Evolutionary conservation across 768 basidiomycete genomes (phyloP), one percentile per base, ranked within the genome.

Genomic region (Phylloporus scabripes): DNA sequence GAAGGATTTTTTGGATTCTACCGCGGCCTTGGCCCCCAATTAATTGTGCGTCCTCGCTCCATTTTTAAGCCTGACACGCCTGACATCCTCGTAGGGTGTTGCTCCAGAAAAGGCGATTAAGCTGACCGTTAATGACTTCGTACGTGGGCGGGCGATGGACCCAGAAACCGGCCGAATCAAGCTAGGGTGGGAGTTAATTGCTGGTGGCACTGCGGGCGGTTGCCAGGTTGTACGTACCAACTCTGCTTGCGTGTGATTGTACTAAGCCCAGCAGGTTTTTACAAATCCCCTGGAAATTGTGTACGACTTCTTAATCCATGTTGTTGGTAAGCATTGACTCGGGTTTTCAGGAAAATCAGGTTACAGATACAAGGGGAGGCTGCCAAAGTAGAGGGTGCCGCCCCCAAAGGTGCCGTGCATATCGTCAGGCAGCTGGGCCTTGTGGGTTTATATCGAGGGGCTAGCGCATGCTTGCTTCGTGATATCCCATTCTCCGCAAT

Each of bases 61-160:
- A 14, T 26, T 32, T 21, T 24, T 15, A 20, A 15, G 36, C 11
- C 10, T n/a, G 31, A 50, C 18, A 32, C 7, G 24, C 21, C 50
- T 60, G 15, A 65, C 24, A 34, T 50, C 17, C 44, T 23, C 29
- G 45, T 42, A 94, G 92, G 92, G 92, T 52, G 91, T 96, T 42
- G 92, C 92, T 29, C 92, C 92, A 10, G 92, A 96, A 69, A 96
- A 96, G 73, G 96, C 96, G 10, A 96, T 99, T 70, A 99, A 99
- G 67, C 71, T 99, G 52, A 96, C 96, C 2, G 87, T 99, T 42
- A 98, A 97, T 71, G 95, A 96, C 63, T 70, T 95, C 48, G 76
- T 99, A 20, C 83, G 96, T 29, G 75, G 80, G 21, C 79, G 81
- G 44, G 83, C 85, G 9, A 95, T 82, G 70, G 93, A 99, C 68